These are phyloP conservation scores for Eucalyptus cladocalyx DNA, from an alignment of 345 rosid genomes.

Conservation along the genomic window DNA sequence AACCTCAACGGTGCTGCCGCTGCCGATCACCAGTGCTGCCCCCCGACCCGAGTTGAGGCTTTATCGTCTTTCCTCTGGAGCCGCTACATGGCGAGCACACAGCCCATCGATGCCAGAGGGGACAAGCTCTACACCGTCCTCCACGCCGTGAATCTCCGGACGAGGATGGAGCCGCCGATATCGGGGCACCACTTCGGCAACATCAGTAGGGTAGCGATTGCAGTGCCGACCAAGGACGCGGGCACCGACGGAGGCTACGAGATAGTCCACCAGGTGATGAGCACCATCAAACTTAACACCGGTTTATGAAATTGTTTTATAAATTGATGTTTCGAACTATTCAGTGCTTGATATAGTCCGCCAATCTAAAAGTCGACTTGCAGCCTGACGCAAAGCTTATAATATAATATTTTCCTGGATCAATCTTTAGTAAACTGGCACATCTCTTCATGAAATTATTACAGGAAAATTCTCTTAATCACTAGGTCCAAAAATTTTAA, in stretches of 20 bases:
- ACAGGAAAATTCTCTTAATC: neutral
- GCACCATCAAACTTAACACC: neutral
- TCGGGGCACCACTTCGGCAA: neutral
- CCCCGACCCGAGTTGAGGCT: neutral
- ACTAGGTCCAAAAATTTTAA: neutral
- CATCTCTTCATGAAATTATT: neutral
- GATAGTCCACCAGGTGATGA: neutral
- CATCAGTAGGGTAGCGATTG: neutral
- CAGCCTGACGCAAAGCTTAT: too few species aligned
- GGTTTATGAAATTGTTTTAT: too few species aligned
- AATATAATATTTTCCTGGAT: neutral
- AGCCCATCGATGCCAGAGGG: neutral
- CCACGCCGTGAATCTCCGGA: neutral
- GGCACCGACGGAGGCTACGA: neutral
- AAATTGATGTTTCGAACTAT: too few species aligned
- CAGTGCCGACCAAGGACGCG: neutral
- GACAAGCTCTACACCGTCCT: neutral
- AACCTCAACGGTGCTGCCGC: neutral
- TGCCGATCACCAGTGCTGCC: neutral
- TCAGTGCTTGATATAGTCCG: too few species aligned
- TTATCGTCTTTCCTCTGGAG: neutral
- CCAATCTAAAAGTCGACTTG: too few species aligned
- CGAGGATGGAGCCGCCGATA: neutral
- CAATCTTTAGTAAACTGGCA: neutral
- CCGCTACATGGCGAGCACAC: constrained; percentile 2